Base-by-base conservation (phyloP, 2,329 filamentous ascomycete genomes). In the Sporothrix brunneoviolacea region DNA sequence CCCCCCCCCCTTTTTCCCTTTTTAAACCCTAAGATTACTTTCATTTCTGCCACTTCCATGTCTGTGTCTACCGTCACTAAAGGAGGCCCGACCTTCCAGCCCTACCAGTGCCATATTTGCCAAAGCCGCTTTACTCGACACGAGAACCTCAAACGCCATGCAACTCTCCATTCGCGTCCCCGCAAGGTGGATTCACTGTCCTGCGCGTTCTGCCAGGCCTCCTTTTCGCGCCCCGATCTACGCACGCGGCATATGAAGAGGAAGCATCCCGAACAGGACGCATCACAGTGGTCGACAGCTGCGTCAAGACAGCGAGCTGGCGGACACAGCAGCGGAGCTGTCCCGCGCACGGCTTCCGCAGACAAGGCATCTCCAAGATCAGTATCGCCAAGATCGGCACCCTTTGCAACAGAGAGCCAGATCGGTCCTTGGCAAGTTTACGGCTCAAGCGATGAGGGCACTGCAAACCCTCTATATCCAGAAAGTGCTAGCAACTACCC, bases 141-240 rank as follows among this genome's bases (percentile, higher is more conserved):
- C 43, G 67, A 69, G 58, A 69, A 69, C 48, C 64, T 69, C 53
- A 70, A 70, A 54, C 66, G 68, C 43, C 69, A 71, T 62, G 62
- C 68, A 8, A 60, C 62, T 2, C 60, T 70, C 4, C 69, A 71
- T 52, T 59, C 62, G 7, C 62, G 64, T 9, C 65, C 65, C 5
- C 55, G 58, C 19, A 55, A 57, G 13, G 61, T 62, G 27, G 55
- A 58, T 6, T 60, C 62, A 1, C 57, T 70, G 12, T 55, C 63
- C 3, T 71, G 70, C 53, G 57, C 62, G 3, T 60, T 67, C 38
- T 71, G 69, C 54, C 55, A 61, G 30, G 62, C 63, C 2, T 68
- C 65, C 1, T 71, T 72, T 50, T 71, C 69, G 4, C 64, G 68
- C 1, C 59, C 62, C 3, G 69, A 72, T 53, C 55, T 72, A 4